phyloP scores from a whole-genome alignment of 768 basidiomycete genomes.

The Coprinopsis sp. region DNA sequence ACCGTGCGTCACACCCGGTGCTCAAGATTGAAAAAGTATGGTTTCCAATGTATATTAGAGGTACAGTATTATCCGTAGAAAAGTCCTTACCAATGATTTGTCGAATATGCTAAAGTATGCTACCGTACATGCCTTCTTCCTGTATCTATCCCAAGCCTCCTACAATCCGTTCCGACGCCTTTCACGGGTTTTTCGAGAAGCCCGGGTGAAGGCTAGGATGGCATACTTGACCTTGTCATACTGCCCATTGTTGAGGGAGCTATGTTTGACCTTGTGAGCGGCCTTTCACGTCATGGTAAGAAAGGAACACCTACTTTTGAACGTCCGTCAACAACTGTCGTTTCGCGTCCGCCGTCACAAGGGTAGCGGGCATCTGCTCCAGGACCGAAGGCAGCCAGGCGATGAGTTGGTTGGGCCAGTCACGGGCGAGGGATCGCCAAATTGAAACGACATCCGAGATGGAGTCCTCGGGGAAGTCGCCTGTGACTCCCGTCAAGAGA shows the following conservation, averaged over 20 bases:
- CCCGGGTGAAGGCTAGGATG: slow-evolving; percentile 63
- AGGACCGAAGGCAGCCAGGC: slow-evolving; percentile 71
- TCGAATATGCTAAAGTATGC: neutral
- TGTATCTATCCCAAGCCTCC: slow-evolving; percentile 18
- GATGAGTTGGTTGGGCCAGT: slow-evolving; percentile 68
- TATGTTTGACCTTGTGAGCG: slow-evolving; percentile 33
- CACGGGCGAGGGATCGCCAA: slow-evolving; percentile 58
- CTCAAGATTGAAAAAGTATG: no score
- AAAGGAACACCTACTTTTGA: slow-evolving; percentile 49
- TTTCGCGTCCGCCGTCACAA: slow-evolving; percentile 62
- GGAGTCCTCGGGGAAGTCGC: slow-evolving; percentile 86
- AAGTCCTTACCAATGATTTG: slow-evolving; percentile 6
- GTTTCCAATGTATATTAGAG: slow-evolving; percentile 2
- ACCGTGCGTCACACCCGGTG: neutral
- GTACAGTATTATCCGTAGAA: slow-evolving; percentile 6
- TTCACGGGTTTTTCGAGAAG: slow-evolving; percentile 70
- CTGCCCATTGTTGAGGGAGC: slow-evolving; percentile 58
- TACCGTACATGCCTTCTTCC: neutral
- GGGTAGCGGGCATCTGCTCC: slow-evolving; percentile 59
- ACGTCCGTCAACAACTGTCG: slow-evolving; percentile 71
- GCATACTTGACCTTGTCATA: slow-evolving; percentile 83
- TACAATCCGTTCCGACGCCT: slow-evolving; percentile 43
- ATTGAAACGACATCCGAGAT: slow-evolving; percentile 70
- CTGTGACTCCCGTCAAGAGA: slow-evolving; percentile 73
- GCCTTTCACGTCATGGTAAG: slow-evolving; percentile 4